Percentiles rank a stretch among this genome's conserved stretches.
These are phyloP conservation scores for Neurospora sp. DNA, from an alignment of 495 filamentous ascomycete genomes.

Conservation along the genomic window DNA sequence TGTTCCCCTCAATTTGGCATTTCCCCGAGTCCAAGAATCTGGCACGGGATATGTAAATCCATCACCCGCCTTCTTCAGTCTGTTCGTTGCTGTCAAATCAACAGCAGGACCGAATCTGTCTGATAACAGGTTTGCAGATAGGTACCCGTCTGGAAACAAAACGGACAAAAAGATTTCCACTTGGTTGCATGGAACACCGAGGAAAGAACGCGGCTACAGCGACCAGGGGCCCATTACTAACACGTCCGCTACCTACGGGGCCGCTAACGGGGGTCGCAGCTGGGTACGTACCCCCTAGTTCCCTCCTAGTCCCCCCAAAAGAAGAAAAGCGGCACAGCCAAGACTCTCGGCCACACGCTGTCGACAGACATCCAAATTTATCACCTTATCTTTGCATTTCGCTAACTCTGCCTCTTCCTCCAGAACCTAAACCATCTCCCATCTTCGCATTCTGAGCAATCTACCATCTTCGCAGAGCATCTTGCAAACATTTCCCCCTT, in stretches of 20 bases:
- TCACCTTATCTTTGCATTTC: not conserved
- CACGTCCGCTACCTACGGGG: not conserved
- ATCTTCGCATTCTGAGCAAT: not conserved
- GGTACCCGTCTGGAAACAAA: not conserved
- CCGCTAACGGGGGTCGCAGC: not conserved
- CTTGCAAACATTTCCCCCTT: not conserved
- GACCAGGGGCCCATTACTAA: not conserved
- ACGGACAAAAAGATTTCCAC: not conserved
- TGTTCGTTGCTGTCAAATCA: not conserved
- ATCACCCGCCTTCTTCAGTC: not conserved
- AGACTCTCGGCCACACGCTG: not conserved
- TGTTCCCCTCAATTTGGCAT: not conserved
- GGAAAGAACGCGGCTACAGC: not conserved
- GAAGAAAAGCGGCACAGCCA: not conserved
- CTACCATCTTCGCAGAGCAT: not conserved
- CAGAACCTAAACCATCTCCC: not conserved
- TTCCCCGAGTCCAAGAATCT: not conserved
- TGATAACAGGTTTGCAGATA: not conserved
- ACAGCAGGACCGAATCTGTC: not conserved
- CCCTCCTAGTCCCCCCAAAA: not conserved
- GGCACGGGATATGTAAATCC: not conserved
- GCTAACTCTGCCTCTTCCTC: not conserved
- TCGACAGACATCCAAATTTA: not conserved
- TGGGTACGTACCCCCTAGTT: not conserved
- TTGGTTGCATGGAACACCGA: not conserved